phyloP scores from a whole-genome alignment of 1,139 yeast species.

The Lizanozyma gosingica region DNA sequence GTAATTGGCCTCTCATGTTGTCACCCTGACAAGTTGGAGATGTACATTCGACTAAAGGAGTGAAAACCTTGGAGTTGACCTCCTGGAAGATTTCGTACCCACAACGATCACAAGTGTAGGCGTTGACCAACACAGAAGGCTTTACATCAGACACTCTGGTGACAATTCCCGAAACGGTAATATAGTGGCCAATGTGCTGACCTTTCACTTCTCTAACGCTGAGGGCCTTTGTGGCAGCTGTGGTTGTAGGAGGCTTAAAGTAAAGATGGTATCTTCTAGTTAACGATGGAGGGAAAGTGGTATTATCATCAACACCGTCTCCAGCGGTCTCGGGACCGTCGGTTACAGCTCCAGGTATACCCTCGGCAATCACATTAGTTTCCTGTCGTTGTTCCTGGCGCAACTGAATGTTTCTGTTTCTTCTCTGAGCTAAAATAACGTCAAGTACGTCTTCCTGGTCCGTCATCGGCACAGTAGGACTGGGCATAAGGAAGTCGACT shows the following conservation, averaged over 20 bases:
- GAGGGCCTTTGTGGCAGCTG: conserved; percentile 45
- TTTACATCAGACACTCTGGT: conserved; percentile 95
- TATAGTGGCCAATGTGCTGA: conserved; percentile 69
- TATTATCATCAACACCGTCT: conserved; percentile 23
- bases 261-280: conserved; percentile 83
- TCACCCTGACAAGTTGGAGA: conserved; percentile 73
- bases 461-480: conserved; percentile 63
- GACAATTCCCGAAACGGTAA: conserved; percentile 89
- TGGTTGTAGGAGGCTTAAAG: conserved; percentile 65
- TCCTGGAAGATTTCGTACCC: conserved; percentile 97
- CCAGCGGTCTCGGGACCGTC: background rate
- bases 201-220: conserved; percentile 92
- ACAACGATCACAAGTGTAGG: conserved; percentile 96
- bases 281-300: conserved; percentile 74
- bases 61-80: conserved; percentile 73
- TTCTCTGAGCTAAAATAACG: conserved; percentile 85
- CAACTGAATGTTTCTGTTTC: conserved; percentile 66
- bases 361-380: conserved; percentile 28
- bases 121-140: conserved; percentile 84
- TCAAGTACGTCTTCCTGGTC: conserved; percentile 89
- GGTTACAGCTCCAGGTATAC: conserved; percentile 11
- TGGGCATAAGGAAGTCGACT: conserved; percentile 77
- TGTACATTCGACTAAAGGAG: conserved; percentile 80
- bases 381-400: conserved; percentile 61
- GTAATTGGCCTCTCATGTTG: conserved; percentile 79